phyloP scores from a whole-genome alignment of 2,329 filamentous ascomycete species.

The Colletotrichum chlorophyti region DNA sequence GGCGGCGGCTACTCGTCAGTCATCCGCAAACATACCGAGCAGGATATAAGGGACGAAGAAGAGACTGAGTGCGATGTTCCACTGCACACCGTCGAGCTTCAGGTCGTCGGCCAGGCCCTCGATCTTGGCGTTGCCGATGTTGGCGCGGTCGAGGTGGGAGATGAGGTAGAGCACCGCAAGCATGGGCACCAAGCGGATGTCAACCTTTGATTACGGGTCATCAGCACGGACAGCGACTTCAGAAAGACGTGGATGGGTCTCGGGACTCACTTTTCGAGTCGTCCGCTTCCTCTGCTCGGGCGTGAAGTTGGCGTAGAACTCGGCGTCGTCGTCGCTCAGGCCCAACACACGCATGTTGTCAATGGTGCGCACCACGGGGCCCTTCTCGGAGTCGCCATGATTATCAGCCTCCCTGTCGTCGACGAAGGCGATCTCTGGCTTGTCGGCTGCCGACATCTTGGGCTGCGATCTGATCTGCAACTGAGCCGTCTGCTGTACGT shows the following conservation, averaged over 20 bases:
- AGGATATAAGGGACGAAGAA: slow-evolving; percentile 73
- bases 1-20: too few relatives aligned
- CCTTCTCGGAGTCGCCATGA: slow-evolving; percentile 29
- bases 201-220: not conserved
- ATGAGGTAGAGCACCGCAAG: slow-evolving; percentile 65
- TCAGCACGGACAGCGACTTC: not conserved
- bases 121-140: slow-evolving; percentile 60
- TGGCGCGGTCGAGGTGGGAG: slow-evolving; percentile 63
- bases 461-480: not conserved
- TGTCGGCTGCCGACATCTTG: slow-evolving; percentile 26
- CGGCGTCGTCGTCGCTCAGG: slow-evolving; percentile 35
- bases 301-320: slow-evolving; percentile 36
- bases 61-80: slow-evolving; percentile 57
- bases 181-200: slow-evolving; percentile 45
- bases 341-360: slow-evolving; percentile 39
- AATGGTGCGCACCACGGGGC: slow-evolving; percentile 31
- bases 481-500: not conserved
- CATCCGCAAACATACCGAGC: slow-evolving; percentile 41
- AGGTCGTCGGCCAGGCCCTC: slow-evolving; percentile 40
- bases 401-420: slow-evolving; percentile 27
- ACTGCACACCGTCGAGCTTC: slow-evolving; percentile 61
- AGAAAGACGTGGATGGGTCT: not conserved
- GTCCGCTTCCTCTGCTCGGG: slow-evolving; percentile 33
- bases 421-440: slow-evolving; percentile 34
- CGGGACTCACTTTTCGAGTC: slow-evolving; percentile 33